Percentiles rank a stretch among this genome's conserved stretches.
phyloP scores from a whole-genome alignment of 2,329 filamentous ascomycete species.

The Arthroderma sp. region DNA sequence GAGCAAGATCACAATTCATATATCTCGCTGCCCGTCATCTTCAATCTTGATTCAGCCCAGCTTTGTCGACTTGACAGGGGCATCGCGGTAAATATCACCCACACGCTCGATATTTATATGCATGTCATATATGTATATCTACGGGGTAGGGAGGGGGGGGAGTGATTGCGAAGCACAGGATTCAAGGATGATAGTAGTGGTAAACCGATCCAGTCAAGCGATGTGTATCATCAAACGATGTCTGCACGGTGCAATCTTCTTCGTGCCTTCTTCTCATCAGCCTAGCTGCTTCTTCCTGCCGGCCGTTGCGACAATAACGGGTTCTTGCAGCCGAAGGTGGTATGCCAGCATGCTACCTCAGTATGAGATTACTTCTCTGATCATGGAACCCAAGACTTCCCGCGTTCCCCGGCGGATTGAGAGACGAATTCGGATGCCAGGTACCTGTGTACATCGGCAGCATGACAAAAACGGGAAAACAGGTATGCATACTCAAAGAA shows the following conservation, averaged over 20 bases:
- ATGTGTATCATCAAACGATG: not conserved
- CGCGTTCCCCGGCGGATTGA: not conserved
- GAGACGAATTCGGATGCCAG: not conserved
- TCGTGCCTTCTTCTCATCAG: not conserved
- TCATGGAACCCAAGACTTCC: not conserved
- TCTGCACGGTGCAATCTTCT: not conserved
- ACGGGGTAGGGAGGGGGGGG: not conserved
- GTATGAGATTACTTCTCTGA: not conserved
- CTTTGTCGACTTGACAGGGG: not conserved
- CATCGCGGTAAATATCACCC: not conserved
- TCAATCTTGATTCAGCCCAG: not conserved
- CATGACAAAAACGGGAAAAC: not conserved
- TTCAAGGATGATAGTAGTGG: not conserved
- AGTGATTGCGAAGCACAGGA: not conserved
- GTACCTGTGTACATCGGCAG: not conserved
- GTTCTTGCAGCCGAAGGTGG: not conserved
- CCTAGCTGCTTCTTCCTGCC: not conserved
- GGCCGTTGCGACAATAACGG: not conserved
- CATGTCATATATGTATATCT: not conserved
- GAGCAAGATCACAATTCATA: not conserved
- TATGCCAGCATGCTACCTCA: not conserved
- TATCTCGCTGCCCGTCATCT: not conserved
- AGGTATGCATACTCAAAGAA: not conserved
- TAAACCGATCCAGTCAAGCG: not conserved
- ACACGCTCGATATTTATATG: not conserved